Base-by-base conservation (phyloP, 1,139 yeast genomes). In the Geotrichum carabidarum region DNA sequence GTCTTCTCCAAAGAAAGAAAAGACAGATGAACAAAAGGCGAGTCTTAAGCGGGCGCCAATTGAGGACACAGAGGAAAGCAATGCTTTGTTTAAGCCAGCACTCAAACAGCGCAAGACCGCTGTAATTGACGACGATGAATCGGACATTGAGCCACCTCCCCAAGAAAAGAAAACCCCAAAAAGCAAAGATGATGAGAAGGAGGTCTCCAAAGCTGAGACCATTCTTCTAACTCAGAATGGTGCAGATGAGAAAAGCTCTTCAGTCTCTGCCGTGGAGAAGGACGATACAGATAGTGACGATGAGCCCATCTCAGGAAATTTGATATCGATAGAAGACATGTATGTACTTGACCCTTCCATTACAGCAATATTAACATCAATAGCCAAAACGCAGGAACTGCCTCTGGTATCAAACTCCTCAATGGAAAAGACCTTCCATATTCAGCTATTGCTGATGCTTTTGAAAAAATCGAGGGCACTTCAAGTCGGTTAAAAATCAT, bases 401-500 rank as follows among this genome's bases (percentile, higher is more conserved):
- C 17, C 17, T 48, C 55, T 8, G 50, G 41, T 7, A 41, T 52
- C 8, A 34, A 47, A n/a, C 45, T 52, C 7, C 35, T 52, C 2
- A 51, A 52, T 4, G 55, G 51, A 12, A 47, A 52, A 30, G 42
- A 42, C 30, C 44, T 53, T 11, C 56, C 56, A 27, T 53, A 53
- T 15, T 37, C 46, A 7, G 27, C 48, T 17, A 40, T 93, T 43
- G 79, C 87, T 32, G 78, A 79, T 2, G 79, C 86, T 2, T 90
- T 91, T 71, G 90, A 86, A 57, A 75, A 78, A 54, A 78, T 93
- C 53, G 98, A 90, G 65, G 69, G 76, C 1, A 95, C 90, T 42
- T 77, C 96, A 1, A 86, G 90, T 17, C 75, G 99, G 53, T 76
- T 93, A 53, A 86, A 89, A 62, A 91, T 91, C 64, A 81, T 86